These are phyloP conservation scores for Trichoderma endophyticum DNA, from an alignment of 2,329 filamentous ascomycete genomes.

Conservation along the genomic window DNA sequence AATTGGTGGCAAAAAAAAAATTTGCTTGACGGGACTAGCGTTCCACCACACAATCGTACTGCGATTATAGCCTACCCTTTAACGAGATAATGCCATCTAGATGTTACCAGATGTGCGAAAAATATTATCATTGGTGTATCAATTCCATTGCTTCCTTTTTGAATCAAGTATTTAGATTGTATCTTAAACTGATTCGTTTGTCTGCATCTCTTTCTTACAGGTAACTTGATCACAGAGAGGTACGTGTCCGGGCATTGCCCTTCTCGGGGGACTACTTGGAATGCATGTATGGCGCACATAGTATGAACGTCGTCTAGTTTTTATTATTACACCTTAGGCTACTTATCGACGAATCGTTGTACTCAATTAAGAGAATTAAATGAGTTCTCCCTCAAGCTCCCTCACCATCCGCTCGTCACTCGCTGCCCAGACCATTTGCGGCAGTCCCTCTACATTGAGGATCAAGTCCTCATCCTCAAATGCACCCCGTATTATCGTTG, in stretches of 20 bases:
- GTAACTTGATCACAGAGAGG: neutral
- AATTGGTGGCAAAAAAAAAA: neutral
- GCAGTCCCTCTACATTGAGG: constrained; percentile 19
- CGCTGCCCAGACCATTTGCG: constrained; percentile 17
- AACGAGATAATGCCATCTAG: neutral
- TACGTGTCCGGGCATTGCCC: too few relatives aligned
- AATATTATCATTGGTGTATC: neutral
- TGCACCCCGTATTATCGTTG: neutral
- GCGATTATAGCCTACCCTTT: neutral
- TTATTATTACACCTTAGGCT: too few relatives aligned
- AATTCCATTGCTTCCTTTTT: neutral
- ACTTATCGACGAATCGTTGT: too few relatives aligned
- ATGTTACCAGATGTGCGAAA: neutral
- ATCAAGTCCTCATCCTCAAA: constrained; percentile 21
- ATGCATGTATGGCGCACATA: too few relatives aligned
- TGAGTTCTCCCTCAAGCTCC: neutral
- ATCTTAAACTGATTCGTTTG: neutral
- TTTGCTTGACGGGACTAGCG: neutral
- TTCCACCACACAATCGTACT: neutral
- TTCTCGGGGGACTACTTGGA: too few relatives aligned
- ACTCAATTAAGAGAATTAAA: neutral
- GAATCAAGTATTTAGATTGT: neutral
- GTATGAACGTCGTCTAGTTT: too few relatives aligned
- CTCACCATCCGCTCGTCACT: neutral
- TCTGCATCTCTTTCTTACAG: neutral